Conservation (phyloP, 2,329 filamentous ascomycete genomes). For the Penicillium rolfsii region DNA sequence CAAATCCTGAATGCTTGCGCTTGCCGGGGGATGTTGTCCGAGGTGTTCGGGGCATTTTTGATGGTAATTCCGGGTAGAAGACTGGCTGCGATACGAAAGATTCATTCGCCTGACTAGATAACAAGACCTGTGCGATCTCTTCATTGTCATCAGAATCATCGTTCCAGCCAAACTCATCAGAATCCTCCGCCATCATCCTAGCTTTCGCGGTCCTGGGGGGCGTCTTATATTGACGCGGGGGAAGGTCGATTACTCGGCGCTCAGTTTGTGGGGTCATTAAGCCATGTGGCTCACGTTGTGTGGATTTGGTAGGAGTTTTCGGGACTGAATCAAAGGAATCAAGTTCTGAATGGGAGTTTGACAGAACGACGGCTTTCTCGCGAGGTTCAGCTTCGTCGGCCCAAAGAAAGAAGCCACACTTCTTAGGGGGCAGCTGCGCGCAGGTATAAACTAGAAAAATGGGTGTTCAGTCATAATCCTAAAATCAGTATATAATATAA, state of each 20-base stretch:
- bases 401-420: slow-evolving; percentile 66
- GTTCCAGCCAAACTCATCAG: slow-evolving; percentile 45
- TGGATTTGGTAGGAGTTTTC: slow-evolving; percentile 24
- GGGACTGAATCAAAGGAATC: slow-evolving; percentile 14
- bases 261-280: slow-evolving; percentile 43
- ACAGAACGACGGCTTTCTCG: slow-evolving; percentile 54
- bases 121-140: slow-evolving; percentile 21
- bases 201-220: slow-evolving; percentile 35
- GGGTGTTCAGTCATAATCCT: neutral
- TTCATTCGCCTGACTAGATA: slow-evolving; percentile 17
- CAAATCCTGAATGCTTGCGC: slow-evolving; percentile 37
- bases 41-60: slow-evolving; percentile 42
- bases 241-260: slow-evolving; percentile 18
- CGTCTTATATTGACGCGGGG: slow-evolving; percentile 20
- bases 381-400: slow-evolving; percentile 60
- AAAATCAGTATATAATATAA: neutral
- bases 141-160: slow-evolving; percentile 40
- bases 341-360: slow-evolving; percentile 54
- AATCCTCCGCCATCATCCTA: slow-evolving; percentile 38
- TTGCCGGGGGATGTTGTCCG: slow-evolving; percentile 43
- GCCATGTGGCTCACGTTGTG: slow-evolving; percentile 19
- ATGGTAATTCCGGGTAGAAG: slow-evolving; percentile 40
- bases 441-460: slow-evolving; percentile 57
- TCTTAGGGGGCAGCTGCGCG: slow-evolving; percentile 52
- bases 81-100: slow-evolving; percentile 33